These are phyloP conservation scores for Psilocybe subaeruginosa DNA, from an alignment of 768 basidiomycete genomes.

Conservation along the genomic window DNA sequence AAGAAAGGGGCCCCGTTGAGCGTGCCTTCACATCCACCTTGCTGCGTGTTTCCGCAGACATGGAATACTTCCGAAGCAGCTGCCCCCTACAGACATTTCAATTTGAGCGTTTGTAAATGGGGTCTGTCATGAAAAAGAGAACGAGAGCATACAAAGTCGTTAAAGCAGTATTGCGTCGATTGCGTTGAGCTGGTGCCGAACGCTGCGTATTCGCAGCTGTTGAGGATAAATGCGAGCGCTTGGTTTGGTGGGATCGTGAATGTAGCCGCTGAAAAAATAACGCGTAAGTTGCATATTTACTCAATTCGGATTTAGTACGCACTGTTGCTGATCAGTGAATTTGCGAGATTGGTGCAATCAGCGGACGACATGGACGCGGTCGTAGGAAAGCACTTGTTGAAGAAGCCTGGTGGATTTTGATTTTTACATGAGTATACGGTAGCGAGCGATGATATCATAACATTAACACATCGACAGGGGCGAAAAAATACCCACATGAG, in stretches of 20 bases:
- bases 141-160: not conserved
- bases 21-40: constrained; percentile 7
- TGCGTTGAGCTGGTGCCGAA: not conserved
- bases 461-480: too few relatives aligned
- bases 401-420: not conserved
- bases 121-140: not conserved
- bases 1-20: constrained; percentile 5
- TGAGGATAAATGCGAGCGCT: constrained; percentile 6
- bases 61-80: constrained; percentile 4
- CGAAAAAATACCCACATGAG: constrained; percentile 1
- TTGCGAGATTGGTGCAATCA: constrained; percentile 7
- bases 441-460: too few relatives aligned
- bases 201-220: constrained; percentile 3
- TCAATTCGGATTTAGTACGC: not conserved
- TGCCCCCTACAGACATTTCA: constrained; percentile 1
- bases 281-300: not conserved
- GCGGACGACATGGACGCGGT: not conserved
- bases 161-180: constrained; percentile 2
- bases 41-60: constrained; percentile 8
- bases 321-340: constrained; percentile 6
- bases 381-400: not conserved
- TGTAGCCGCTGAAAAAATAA: not conserved
- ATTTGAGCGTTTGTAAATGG: not conserved
- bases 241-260: constrained; percentile 4
- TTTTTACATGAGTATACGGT: too few relatives aligned